A percentile compares a stretch with the other conserved stretches of the same genome.
phyloP scores from a whole-genome alignment of 306 rosid genomes.

The Macrotyloma uniflorum region DNA sequence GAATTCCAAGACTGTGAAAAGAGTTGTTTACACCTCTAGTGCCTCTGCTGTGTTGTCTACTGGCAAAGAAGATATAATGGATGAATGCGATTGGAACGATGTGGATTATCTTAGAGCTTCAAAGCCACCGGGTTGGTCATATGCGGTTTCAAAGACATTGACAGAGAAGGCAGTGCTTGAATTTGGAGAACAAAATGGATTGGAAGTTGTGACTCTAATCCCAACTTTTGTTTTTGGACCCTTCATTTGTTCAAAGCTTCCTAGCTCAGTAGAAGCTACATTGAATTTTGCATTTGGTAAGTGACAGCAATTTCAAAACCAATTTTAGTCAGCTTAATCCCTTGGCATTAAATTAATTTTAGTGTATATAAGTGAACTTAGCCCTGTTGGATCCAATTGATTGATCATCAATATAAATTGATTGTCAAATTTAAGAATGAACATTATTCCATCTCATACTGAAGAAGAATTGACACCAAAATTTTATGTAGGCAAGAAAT shows the following conservation, averaged over 20 bases:
- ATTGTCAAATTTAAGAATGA: no score
- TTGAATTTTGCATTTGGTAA: conserved; percentile 4
- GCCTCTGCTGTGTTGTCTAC: background rate
- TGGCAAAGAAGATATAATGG: background rate
- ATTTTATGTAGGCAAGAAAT: background rate
- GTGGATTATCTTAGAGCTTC: conserved; percentile 7
- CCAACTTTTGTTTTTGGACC: conserved; percentile 31
- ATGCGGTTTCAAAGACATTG: conserved; percentile 26
- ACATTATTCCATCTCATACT: no score
- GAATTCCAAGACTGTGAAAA: conserved; percentile 46
- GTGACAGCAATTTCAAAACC: no score
- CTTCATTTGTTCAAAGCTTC: conserved; percentile 29
- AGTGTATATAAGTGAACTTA: no score
- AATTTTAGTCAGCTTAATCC: no score
- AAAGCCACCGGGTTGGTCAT: background rate
- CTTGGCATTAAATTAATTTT: no score
- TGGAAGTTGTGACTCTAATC: conserved; percentile 27
- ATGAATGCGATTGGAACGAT: conserved; percentile 4
- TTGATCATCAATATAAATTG: no score
- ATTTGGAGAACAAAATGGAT: conserved; percentile 31
- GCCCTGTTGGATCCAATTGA: no score
- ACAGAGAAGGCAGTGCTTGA: conserved; percentile 34
- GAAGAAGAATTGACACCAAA: background rate
- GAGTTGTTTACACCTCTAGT: conserved; percentile 65
- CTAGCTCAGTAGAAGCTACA: background rate